These are phyloP conservation scores for Malassezia sympodialis DNA, from an alignment of 1,284 basidiomycete genomes.

Conservation along the genomic window DNA sequence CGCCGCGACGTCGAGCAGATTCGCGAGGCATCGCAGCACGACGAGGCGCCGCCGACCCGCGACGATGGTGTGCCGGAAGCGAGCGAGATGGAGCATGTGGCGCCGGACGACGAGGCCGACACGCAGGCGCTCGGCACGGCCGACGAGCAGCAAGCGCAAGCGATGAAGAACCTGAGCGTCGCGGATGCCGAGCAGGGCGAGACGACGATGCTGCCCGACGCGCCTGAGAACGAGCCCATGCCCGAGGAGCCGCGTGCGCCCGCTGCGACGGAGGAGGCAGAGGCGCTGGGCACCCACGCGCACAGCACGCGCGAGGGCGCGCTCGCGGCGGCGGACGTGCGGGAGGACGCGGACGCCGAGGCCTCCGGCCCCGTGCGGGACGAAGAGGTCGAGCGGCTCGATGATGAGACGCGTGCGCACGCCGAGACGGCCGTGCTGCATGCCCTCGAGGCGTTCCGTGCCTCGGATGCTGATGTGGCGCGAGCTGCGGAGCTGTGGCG, in stretches of 20 bases:
- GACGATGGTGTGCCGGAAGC: slow-evolving; percentile 49
- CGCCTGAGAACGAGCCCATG: slow-evolving; percentile 10
- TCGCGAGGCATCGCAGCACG: slow-evolving; percentile 53
- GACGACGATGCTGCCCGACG: not conserved
- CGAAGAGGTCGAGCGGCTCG: slow-evolving; percentile 22
- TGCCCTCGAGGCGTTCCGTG: slow-evolving; percentile 53
- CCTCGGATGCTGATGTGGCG: slow-evolving; percentile 55
- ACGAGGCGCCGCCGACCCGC: slow-evolving; percentile 45
- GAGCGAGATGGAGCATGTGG: slow-evolving; percentile 67
- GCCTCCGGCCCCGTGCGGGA: slow-evolving; percentile 53
- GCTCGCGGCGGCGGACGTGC: slow-evolving; percentile 32
- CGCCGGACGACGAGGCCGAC: slow-evolving; percentile 59
- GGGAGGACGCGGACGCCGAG: slow-evolving; percentile 54
- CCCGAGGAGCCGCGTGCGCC: slow-evolving; percentile 8
- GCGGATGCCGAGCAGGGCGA: slow-evolving; percentile 33
- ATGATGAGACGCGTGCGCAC: slow-evolving; percentile 29
- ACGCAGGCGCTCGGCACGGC: slow-evolving; percentile 86
- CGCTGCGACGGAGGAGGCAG: not conserved
- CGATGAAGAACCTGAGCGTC: slow-evolving; percentile 52
- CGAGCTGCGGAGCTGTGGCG: slow-evolving; percentile 74
- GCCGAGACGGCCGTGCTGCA: slow-evolving; percentile 38
- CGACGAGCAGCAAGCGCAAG: slow-evolving; percentile 57
- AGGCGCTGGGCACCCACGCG: not conserved
- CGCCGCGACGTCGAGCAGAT: slow-evolving; percentile 76
- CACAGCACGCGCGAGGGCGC: slow-evolving; percentile 27